A percentile compares a stretch with the other conserved stretches of the same genome.
phyloP scores from a whole-genome alignment of 1,139 yeast species.

The Entelexis sorbosivorans region DNA sequence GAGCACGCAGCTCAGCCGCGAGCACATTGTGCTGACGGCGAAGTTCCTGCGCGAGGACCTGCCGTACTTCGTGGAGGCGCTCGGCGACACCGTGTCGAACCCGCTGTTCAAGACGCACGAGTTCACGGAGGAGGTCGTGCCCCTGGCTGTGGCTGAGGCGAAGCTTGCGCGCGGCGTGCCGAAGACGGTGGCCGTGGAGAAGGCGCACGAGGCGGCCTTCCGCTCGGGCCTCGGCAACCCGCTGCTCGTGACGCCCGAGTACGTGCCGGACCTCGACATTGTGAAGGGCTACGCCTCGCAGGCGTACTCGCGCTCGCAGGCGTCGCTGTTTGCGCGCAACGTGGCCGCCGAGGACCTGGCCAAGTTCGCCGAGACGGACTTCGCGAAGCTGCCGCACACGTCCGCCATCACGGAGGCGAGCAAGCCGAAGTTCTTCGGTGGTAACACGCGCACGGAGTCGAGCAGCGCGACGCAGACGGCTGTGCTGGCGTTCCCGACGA shows the following conservation, averaged over 20 bases:
- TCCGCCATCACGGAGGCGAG: constrained; percentile 39
- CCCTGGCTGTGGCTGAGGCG: constrained; percentile 51
- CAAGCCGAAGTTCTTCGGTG: constrained; percentile 41
- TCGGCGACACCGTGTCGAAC: constrained; percentile 64
- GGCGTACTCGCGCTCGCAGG: constrained; percentile 59
- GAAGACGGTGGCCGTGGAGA: constrained; percentile 57
- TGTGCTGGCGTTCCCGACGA: constrained; percentile 69
- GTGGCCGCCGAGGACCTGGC: constrained; percentile 61
- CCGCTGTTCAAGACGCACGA: constrained; percentile 69
- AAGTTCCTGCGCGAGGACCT: constrained; percentile 76
- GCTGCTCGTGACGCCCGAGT: constrained; percentile 57
- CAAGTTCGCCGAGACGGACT: constrained; percentile 56
- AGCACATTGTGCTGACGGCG: constrained; percentile 67
- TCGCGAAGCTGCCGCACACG: constrained; percentile 44
- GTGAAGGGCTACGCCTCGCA: constrained; percentile 56
- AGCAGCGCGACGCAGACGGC: constrained; percentile 53
- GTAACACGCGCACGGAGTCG: constrained; percentile 59
- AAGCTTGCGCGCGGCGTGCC: constrained; percentile 39
- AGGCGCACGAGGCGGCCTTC: constrained; percentile 71
- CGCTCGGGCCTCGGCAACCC: constrained; percentile 85
- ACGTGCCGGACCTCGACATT: constrained; percentile 50
- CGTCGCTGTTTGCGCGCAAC: constrained; percentile 64
- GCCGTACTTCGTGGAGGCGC: constrained; percentile 82
- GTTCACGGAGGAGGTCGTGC: constrained; percentile 67
- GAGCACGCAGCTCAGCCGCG: constrained; percentile 65